A percentile compares a stretch with the other conserved stretches of the same genome.
phyloP scores from a whole-genome alignment of 106 monocot species.

The Allium cepa region DNA sequence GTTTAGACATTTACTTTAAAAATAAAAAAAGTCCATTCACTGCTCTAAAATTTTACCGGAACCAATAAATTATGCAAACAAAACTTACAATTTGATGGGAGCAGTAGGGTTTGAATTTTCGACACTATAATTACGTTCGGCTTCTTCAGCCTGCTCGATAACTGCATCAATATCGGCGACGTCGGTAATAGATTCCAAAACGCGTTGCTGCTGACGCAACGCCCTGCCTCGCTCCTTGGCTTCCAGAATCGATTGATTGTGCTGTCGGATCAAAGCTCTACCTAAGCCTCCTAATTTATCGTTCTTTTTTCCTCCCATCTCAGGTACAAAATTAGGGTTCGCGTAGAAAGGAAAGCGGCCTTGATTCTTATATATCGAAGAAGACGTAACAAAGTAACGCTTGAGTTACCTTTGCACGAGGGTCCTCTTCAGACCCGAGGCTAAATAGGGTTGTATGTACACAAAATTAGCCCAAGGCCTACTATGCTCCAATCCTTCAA shows the following conservation, averaged over 20 bases:
- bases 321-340: background rate
- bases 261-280: slow-evolving; percentile 65
- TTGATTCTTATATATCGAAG: background rate
- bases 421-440: too few species aligned
- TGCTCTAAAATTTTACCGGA: too few species aligned
- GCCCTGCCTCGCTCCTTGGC: slow-evolving; percentile 59
- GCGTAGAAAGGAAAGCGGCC: too few species aligned
- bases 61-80: background rate
- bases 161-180: slow-evolving; percentile 81
- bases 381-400: too few species aligned
- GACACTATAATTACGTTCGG: slow-evolving; percentile 13
- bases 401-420: too few species aligned
- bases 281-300: slow-evolving; percentile 42
- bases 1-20: background rate
- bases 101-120: slow-evolving; percentile 17
- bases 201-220: slow-evolving; percentile 20
- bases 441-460: too few species aligned
- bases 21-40: background rate
- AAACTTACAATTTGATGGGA: slow-evolving; percentile 43
- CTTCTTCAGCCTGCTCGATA: slow-evolving; percentile 55
- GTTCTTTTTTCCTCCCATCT: slow-evolving; percentile 43
- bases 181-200: slow-evolving; percentile 75
- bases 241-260: slow-evolving; percentile 67
- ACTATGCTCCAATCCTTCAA: too few species aligned
- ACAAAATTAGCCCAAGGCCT: too few species aligned